Conservation (phyloP, 805 yeast species). For the Wickerhamiella hasegawae region DNA sequence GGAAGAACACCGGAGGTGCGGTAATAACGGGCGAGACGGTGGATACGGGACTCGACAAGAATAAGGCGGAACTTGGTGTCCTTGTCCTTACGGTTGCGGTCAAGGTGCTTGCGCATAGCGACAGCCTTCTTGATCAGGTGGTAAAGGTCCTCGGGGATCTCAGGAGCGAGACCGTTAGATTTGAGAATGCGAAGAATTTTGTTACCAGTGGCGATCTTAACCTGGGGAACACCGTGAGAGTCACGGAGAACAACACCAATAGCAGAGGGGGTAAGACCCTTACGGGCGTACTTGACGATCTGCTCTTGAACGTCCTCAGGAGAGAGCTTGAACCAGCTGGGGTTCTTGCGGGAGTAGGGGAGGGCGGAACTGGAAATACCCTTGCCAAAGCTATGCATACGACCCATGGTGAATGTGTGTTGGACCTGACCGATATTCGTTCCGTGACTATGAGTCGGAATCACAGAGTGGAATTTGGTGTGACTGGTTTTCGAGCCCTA, state of each 20-base stretch:
- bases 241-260: slow-evolving; percentile 99
- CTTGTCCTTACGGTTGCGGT: slow-evolving; percentile 99
- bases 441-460: too few relatives aligned
- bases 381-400: slow-evolving; percentile 99
- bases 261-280: slow-evolving; percentile 99
- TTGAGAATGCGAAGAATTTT: slow-evolving; percentile 98
- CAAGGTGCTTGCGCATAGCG: slow-evolving; percentile 98
- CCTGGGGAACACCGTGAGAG: slow-evolving; percentile 98
- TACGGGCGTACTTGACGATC: slow-evolving; percentile 98
- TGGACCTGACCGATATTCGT: too few relatives aligned
- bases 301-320: slow-evolving; percentile 94
- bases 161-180: slow-evolving; percentile 99
- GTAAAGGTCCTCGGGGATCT: slow-evolving; percentile 99
- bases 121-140: slow-evolving; percentile 99
- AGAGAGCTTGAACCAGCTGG: slow-evolving; percentile 98
- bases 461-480: too few relatives aligned
- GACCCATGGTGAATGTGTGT: slow-evolving; percentile 61
- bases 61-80: slow-evolving; percentile 99
- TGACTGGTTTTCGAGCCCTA: too few relatives aligned
- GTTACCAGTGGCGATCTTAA: slow-evolving; percentile 96
- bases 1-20: slow-evolving; percentile 98
- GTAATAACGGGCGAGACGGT: slow-evolving; percentile 99
- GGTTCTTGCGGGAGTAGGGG: slow-evolving; percentile 98
- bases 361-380: slow-evolving; percentile 98
- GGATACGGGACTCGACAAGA: slow-evolving; percentile 99